phyloP scores from a whole-genome alignment of 495 filamentous ascomycete genomes.

The Wilcoxina mikolae region DNA sequence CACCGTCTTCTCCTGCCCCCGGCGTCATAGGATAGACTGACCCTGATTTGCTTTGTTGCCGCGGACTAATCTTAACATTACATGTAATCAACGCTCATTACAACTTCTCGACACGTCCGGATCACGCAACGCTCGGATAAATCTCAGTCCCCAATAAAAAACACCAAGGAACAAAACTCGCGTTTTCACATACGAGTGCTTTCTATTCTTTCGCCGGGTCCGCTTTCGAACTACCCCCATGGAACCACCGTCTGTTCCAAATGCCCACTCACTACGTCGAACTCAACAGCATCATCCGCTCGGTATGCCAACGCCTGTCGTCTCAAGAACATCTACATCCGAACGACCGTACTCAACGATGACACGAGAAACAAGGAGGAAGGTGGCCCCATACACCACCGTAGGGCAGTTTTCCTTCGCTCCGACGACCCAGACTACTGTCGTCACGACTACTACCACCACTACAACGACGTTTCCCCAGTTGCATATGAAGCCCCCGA shows the following conservation, averaged over 20 bases:
- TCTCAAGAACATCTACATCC: not conserved
- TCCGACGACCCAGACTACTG: constrained; percentile 57
- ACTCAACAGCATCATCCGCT: not conserved
- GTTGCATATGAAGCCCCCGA: constrained; percentile 58
- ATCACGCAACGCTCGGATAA: too few species aligned
- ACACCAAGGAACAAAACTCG: too few species aligned
- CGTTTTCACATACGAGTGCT: too few species aligned
- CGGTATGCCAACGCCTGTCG: not conserved
- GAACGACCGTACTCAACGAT: not conserved
- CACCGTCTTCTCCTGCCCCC: too few species aligned
- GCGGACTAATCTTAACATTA: not conserved
- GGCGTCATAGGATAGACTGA: too few species aligned
- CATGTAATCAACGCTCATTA: too few species aligned
- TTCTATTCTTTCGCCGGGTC: too few species aligned
- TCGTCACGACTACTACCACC: constrained; percentile 86
- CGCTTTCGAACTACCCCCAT: too few species aligned
- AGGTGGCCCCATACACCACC: constrained; percentile 23
- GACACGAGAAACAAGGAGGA: not conserved
- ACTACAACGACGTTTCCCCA: constrained; percentile 84
- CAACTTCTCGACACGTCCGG: too few species aligned
- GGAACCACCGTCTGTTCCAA: constrained; percentile 3
- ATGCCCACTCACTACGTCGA: constrained; percentile 1
- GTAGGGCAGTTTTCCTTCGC: constrained; percentile 55
- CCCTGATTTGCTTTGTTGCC: not conserved
- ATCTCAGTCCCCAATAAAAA: too few species aligned